Conservation (phyloP, 108 stramenopile species). For the Aurantiochytrium sp. region DNA sequence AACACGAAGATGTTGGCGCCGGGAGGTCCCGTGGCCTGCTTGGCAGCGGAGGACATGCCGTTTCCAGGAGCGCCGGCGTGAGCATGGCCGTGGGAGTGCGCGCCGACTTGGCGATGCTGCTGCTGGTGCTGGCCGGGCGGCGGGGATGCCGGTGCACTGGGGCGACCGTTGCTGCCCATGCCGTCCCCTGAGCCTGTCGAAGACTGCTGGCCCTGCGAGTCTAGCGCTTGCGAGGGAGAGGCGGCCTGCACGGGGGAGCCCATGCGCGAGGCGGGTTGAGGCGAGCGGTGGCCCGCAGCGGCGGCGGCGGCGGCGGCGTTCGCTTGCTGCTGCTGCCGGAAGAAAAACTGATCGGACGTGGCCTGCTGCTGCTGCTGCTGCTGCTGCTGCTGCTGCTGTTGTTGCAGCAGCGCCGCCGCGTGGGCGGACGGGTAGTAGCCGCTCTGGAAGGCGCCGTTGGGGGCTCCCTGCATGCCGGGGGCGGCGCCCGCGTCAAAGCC, state of each 20-base stretch:
- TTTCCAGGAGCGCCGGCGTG: not conserved
- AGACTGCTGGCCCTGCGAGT: not conserved
- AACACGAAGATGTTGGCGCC: slow-evolving; percentile 96
- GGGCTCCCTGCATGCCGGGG: not conserved
- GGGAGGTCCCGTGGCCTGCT: slow-evolving; percentile 37
- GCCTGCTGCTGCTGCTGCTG: not conserved
- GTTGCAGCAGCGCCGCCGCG: too few relatives aligned
- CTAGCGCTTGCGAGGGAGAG: not conserved
- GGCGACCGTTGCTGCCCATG: too few relatives aligned
- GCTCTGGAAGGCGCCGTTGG: too few relatives aligned
- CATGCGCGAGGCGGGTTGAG: not conserved
- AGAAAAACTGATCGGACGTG: not conserved
- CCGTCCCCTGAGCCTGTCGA: too few relatives aligned
- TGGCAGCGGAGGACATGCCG: not conserved
- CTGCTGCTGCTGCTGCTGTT: not conserved
- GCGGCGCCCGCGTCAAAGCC: not conserved
- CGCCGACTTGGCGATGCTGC: not conserved
- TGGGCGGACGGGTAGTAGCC: too few relatives aligned
- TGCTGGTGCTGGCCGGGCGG: not conserved
- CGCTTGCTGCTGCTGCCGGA: not conserved
- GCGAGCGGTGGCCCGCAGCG: not conserved
- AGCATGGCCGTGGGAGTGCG: not conserved
- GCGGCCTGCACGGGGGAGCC: not conserved
- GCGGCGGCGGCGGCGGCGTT: not conserved
- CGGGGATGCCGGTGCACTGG: too few relatives aligned